phyloP scores from a whole-genome alignment of 2,329 filamentous ascomycete genomes.

The Fusarium abutilonis region DNA sequence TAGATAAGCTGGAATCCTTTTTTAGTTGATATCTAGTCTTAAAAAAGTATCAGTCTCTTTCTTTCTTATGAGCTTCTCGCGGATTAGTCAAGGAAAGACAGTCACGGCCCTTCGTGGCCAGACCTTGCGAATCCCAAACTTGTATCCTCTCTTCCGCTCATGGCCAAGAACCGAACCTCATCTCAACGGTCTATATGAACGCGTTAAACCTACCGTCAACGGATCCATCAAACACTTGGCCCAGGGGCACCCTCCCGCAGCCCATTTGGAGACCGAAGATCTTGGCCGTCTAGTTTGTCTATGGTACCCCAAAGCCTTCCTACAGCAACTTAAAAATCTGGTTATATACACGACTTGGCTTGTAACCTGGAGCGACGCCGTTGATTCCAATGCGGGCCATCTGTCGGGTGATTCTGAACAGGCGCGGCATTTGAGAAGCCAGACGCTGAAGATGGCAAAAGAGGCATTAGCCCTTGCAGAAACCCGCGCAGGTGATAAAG shows the following conservation, averaged over 20 bases:
- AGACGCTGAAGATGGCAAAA: slow-evolving; percentile 36
- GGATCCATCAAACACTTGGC: slow-evolving; percentile 47
- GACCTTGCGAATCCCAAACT: slow-evolving; percentile 44
- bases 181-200: slow-evolving; percentile 39
- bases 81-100: slow-evolving; percentile 34
- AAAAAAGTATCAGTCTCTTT: no score
- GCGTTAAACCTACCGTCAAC: slow-evolving; percentile 36
- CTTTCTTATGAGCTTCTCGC: slow-evolving; percentile 33
- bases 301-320: slow-evolving; percentile 40
- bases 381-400: slow-evolving; percentile 46
- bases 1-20: no score
- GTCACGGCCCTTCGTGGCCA: slow-evolving; percentile 43
- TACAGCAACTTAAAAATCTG: slow-evolving; percentile 35
- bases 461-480: slow-evolving; percentile 30
- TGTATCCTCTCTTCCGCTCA: slow-evolving; percentile 37
- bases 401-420: slow-evolving; percentile 42
- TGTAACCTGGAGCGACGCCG: slow-evolving; percentile 49
- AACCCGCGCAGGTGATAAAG: slow-evolving; percentile 1
- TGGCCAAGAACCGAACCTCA: slow-evolving; percentile 39
- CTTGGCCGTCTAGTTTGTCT: slow-evolving; percentile 38
- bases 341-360: slow-evolving; percentile 46
- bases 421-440: slow-evolving; percentile 42
- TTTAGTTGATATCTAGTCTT: no score
- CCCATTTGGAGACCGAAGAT: slow-evolving; percentile 49
- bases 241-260: slow-evolving; percentile 45